Evolutionary conservation across 345 rosid genomes (phyloP).

Genomic region (Punica granatum): DNA sequence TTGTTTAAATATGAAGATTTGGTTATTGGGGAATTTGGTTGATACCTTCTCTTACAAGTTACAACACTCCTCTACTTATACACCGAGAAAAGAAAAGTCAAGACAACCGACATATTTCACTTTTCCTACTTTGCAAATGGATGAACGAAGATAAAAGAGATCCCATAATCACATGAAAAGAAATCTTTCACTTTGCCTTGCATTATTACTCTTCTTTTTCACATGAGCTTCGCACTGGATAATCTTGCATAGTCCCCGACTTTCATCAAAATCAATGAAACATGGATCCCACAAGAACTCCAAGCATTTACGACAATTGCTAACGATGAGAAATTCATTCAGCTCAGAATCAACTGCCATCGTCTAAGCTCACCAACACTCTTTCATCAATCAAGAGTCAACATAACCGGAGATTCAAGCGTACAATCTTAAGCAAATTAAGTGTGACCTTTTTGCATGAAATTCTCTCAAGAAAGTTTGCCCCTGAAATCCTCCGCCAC

Average conservation of each 20-base stretch:
- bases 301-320: neutral
- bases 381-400: neutral
- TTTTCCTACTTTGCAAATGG: no score
- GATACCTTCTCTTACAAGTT: no score
- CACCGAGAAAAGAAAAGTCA: no score
- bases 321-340: neutral
- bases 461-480: slow-evolving; percentile 1
- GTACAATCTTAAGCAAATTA: neutral
- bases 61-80: no score
- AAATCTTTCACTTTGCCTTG: no score
- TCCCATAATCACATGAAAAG: no score
- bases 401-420: neutral
- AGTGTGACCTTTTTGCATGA: neutral
- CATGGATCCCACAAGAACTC: neutral
- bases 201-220: no score
- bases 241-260: neutral
- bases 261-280: neutral
- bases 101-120: no score
- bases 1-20: no score
- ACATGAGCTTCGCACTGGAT: no score
- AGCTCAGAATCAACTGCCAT: neutral
- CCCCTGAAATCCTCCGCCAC: neutral
- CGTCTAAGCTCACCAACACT: neutral
- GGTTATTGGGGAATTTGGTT: no score
- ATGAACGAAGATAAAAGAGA: no score